A percentile compares a stretch with the other conserved stretches of the same genome.
Conservation (phyloP, 2,329 filamentous ascomycete species). For the Monilinia aucupariae region DNA sequence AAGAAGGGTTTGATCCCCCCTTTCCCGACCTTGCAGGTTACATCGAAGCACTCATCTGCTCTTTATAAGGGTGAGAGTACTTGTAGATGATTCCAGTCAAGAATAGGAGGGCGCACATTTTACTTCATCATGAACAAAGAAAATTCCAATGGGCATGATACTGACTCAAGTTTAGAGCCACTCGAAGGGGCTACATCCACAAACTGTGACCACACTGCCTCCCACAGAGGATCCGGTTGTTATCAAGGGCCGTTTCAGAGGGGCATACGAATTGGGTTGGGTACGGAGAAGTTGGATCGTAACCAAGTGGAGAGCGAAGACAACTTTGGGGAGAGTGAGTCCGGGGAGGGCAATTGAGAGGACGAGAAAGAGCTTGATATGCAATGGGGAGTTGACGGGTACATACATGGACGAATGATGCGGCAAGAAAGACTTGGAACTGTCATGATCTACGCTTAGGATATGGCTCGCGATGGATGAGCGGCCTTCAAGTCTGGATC, state of each 20-base stretch:
- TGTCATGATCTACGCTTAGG: no score
- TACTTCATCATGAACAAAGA: neutral
- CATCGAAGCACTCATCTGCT: neutral
- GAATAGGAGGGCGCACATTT: neutral
- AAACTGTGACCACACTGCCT: neutral
- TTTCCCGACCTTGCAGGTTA: neutral
- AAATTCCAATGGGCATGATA: no score
- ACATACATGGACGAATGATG: no score
- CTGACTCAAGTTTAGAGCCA: neutral
- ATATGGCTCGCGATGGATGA: no score
- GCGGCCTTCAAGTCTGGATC: no score
- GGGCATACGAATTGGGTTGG: neutral
- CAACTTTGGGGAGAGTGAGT: no score
- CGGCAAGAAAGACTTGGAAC: no score
- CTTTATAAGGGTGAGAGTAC: neutral
- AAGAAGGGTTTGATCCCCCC: neutral
- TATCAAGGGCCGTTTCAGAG: neutral
- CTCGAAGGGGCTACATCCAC: neutral
- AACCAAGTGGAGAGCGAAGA: neutral
- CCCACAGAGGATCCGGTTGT: neutral
- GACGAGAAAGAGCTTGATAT: no score
- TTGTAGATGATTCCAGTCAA: neutral
- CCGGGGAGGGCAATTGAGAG: no score
- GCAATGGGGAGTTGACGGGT: no score
- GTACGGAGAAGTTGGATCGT: neutral